A percentile compares a stretch with the other conserved stretches of the same genome.
Evolutionary conservation across 2,329 filamentous ascomycete species (phyloP).

Genomic region (Pestalotiopsis sp.): DNA sequence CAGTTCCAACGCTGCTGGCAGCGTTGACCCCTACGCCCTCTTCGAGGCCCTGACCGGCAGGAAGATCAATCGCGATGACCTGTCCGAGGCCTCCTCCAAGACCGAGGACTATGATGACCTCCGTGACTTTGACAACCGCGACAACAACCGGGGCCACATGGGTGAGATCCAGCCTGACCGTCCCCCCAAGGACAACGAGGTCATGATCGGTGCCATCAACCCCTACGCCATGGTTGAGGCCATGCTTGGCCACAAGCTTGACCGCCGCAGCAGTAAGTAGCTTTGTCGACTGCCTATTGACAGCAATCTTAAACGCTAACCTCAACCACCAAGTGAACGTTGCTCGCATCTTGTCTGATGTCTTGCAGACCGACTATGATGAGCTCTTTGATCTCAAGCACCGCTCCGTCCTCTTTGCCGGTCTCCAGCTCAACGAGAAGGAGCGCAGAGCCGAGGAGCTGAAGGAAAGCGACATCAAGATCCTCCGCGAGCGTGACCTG

Average conservation of each 20-base stretch:
- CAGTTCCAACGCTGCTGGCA: conserved; percentile 5
- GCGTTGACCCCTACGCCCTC: conserved; percentile 38
- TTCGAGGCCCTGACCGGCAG: conserved; percentile 41
- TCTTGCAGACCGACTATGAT: conserved; percentile 49
- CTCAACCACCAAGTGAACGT: conserved; percentile 20
- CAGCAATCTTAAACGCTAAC: background rate
- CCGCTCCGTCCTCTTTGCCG: conserved; percentile 43
- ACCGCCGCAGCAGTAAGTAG: conserved; percentile 32
- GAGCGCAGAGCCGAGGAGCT: conserved; percentile 39
- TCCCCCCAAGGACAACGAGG: conserved; percentile 35
- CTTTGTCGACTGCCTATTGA: background rate
- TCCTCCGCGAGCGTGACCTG: conserved; percentile 44
- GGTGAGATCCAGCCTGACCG: conserved; percentile 35
- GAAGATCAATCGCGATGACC: conserved; percentile 29
- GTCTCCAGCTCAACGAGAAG: conserved; percentile 41
- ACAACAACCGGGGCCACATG: conserved; percentile 12
- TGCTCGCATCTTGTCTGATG: conserved; percentile 39
- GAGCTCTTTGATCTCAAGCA: conserved; percentile 50
- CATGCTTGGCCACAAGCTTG: conserved; percentile 42
- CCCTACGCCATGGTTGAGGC: conserved; percentile 47
- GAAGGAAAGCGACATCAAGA: conserved; percentile 40
- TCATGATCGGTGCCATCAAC: conserved; percentile 43
- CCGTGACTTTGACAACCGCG: conserved; percentile 26
- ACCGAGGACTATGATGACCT: conserved; percentile 38
- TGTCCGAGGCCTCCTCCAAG: conserved; percentile 26